phyloP scores from a whole-genome alignment of 2,329 filamentous ascomycete species.

The Ceratocystis harringtonii region DNA sequence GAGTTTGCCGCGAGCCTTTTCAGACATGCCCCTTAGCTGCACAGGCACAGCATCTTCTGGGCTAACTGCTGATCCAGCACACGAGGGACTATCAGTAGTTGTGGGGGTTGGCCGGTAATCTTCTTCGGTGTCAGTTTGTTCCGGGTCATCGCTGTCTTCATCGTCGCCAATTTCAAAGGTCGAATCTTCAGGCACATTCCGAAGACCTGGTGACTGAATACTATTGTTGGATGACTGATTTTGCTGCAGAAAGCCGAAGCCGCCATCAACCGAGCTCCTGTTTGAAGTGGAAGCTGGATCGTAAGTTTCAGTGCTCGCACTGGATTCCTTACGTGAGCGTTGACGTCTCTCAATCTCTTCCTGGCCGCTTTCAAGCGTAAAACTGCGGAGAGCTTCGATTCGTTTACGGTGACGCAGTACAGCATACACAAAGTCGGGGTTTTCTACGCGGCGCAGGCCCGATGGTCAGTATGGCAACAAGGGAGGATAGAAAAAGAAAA shows the following conservation, averaged over 20 bases:
- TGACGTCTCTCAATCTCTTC: conserved; percentile 76
- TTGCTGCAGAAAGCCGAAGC: conserved; percentile 44
- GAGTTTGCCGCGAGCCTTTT: conserved; percentile 93
- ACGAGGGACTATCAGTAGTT: conserved; percentile 41
- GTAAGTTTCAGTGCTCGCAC: conserved; percentile 33
- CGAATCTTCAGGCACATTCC: conserved; percentile 55
- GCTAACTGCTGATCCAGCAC: conserved; percentile 52
- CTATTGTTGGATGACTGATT: conserved; percentile 28
- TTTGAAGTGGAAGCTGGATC: conserved; percentile 29
- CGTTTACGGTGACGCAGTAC: conserved; percentile 66
- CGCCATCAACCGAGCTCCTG: conserved; percentile 52
- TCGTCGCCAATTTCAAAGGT: conserved; percentile 83
- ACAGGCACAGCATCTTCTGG: conserved; percentile 66
- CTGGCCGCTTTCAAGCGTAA: conserved; percentile 83
- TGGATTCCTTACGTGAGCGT: conserved; percentile 51
- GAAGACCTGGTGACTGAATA: conserved; percentile 38
- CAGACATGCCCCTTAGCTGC: conserved; percentile 83
- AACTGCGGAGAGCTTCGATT: conserved; percentile 71
- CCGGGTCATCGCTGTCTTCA: conserved; percentile 49
- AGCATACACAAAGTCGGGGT: conserved; percentile 65
- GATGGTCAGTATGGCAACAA: not conserved
- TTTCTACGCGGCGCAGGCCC: conserved; percentile 36
- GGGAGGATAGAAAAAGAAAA: not conserved
- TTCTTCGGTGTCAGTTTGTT: conserved; percentile 30
- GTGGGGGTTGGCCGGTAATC: conserved; percentile 41